These are phyloP conservation scores for Pseudogymnoascus sp. DNA, from an alignment of 2,329 filamentous ascomycete genomes.

Conservation along the genomic window DNA sequence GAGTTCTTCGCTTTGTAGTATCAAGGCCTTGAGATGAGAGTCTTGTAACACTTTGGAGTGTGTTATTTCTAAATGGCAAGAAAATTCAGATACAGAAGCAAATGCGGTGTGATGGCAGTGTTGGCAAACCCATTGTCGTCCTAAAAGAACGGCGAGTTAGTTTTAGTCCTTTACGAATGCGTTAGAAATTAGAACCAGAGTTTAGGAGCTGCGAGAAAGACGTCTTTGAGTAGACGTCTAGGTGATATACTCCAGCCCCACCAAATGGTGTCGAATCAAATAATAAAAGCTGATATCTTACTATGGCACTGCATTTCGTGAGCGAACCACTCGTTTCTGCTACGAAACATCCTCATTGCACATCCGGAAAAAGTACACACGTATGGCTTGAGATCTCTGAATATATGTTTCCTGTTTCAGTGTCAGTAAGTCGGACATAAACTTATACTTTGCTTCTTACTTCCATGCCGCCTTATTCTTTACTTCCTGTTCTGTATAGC, in stretches of 20 bases:
- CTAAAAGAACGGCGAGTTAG: not conserved
- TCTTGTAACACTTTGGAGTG: slow-evolving; percentile 11
- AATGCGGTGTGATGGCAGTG: slow-evolving; percentile 16
- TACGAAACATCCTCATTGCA: slow-evolving; percentile 23
- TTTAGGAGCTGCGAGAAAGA: not conserved
- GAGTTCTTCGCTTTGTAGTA: slow-evolving; percentile 20
- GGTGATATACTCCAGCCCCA: not conserved
- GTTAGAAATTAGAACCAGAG: not conserved
- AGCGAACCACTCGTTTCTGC: slow-evolving; percentile 26
- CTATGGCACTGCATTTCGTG: slow-evolving; percentile 27
- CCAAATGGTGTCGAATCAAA: not conserved
- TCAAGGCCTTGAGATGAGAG: slow-evolving; percentile 18
- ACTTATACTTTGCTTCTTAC: not conserved
- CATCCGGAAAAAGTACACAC: slow-evolving; percentile 29
- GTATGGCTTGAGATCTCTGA: slow-evolving; percentile 29
- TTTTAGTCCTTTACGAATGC: not conserved
- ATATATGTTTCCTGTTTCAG: slow-evolving; percentile 23
- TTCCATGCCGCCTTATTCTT: slow-evolving; percentile 15
- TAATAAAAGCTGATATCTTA: not conserved
- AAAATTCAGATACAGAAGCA: slow-evolving; percentile 11
- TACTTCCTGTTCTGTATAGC: slow-evolving; percentile 12
- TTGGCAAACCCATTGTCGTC: slow-evolving; percentile 23
- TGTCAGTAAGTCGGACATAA: not conserved
- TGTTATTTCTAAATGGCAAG: slow-evolving; percentile 12
- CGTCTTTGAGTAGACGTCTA: not conserved